phyloP scores from a whole-genome alignment of 495 filamentous ascomycete genomes.

The Bryoglossum gracile region DNA sequence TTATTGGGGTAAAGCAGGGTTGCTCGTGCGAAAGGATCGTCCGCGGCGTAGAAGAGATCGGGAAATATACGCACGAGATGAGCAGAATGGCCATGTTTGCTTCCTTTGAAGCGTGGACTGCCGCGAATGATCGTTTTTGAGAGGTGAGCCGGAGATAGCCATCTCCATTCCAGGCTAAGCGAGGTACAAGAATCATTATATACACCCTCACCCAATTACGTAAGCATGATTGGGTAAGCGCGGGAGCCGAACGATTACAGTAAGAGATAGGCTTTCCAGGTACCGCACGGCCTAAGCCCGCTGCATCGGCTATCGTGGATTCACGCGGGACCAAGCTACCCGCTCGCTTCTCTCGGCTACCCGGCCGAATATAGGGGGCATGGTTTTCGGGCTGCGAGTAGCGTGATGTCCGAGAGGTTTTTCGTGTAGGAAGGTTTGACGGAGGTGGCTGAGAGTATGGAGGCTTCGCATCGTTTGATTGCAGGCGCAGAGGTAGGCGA shows the following conservation, averaged over 20 bases:
- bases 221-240: too few species aligned
- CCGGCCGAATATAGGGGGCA: too few species aligned
- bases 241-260: too few species aligned
- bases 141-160: not conserved
- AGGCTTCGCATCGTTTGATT: too few species aligned
- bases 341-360: too few species aligned
- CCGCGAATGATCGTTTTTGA: not conserved
- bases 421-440: too few species aligned
- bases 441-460: too few species aligned
- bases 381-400: too few species aligned
- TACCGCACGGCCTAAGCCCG: not conserved
- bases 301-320: not conserved
- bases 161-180: not conserved
- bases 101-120: not conserved
- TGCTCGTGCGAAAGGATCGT: not conserved
- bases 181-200: not conserved
- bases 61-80: not conserved
- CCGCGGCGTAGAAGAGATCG: not conserved
- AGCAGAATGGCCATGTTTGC: not conserved
- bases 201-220: too few species aligned
- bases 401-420: too few species aligned
- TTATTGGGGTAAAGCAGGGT: not conserved
- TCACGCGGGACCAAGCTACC: not conserved
- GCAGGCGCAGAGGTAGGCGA: too few species aligned
- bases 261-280: not conserved